These are phyloP conservation scores for Plicaturopsis crispa DNA, from an alignment of 768 basidiomycete species.

Conservation along the genomic window DNA sequence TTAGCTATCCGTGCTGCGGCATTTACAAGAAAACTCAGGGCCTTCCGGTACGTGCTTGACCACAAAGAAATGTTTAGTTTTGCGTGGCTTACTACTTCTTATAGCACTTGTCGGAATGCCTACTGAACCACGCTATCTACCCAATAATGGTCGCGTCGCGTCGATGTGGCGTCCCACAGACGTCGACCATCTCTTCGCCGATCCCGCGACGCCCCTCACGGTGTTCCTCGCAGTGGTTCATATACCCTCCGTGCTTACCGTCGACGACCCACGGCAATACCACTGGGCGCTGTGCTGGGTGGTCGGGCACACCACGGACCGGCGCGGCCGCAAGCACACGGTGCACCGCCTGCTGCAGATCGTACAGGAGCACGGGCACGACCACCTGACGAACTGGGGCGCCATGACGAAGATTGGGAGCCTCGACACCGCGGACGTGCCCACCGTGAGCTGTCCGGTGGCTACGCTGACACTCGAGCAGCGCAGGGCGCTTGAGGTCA, in stretches of 20 bases:
- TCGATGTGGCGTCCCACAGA: slow-evolving; percentile 6
- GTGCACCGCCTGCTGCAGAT: slow-evolving; percentile 16
- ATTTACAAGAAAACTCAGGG: too few species aligned
- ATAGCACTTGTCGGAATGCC: too few species aligned
- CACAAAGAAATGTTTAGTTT: too few species aligned
- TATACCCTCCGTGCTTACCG: too few species aligned
- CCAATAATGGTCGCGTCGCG: slow-evolving; percentile 5
- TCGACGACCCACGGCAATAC: too few species aligned
- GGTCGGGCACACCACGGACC: too few species aligned
- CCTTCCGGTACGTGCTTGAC: too few species aligned
- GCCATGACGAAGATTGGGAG: too few species aligned
- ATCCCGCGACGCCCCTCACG: slow-evolving; percentile 7
- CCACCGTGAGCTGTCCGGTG: slow-evolving; percentile 6
- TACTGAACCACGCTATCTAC: slow-evolving; percentile 4
- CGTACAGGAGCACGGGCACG: slow-evolving; percentile 10
- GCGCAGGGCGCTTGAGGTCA: slow-evolving; percentile 14
- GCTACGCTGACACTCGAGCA: slow-evolving; percentile 10
- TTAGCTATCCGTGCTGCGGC: too few species aligned
- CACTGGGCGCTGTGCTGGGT: slow-evolving; percentile 17
- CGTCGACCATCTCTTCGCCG: slow-evolving; percentile 13
- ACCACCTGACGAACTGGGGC: slow-evolving; percentile 21
- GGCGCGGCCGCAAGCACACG: too few species aligned
- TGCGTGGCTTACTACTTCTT: too few species aligned
- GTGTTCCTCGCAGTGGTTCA: slow-evolving; percentile 11
- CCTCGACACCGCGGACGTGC: slow-evolving; percentile 7